Evolutionary conservation across 164 flowering plant genomes (phyloP).

Genomic region (Santalum album): DNA sequence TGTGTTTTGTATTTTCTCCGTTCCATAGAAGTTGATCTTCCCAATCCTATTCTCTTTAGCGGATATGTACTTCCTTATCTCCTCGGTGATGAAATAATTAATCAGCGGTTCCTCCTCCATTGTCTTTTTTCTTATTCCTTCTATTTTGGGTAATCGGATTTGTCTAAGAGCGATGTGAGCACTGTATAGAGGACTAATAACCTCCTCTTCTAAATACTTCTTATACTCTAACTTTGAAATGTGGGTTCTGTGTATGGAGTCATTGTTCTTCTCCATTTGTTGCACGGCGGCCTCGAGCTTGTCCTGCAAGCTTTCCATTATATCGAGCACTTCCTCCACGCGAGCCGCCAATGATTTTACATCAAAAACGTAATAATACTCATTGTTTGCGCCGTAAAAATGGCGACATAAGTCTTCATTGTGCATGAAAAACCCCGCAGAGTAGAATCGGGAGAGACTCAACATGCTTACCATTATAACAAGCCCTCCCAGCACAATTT

Average conservation of each 20-base stretch:
- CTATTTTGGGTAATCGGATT: conserved; percentile 55
- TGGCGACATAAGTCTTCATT: conserved; percentile 65
- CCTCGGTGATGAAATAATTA: conserved; percentile 57
- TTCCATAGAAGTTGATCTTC: conserved; percentile 57
- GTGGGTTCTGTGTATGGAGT: conserved; percentile 11
- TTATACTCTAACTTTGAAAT: conserved; percentile 43
- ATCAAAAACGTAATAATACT: conserved; percentile 36
- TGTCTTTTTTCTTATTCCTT: conserved; percentile 21
- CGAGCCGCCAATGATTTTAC: conserved; percentile 44
- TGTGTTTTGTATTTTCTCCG: conserved; percentile 48
- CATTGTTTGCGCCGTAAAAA: conserved; percentile 36
- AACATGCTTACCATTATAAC: conserved; percentile 58
- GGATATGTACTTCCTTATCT: conserved; percentile 81
- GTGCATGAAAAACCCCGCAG: conserved; percentile 63
- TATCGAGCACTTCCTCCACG: conserved; percentile 52
- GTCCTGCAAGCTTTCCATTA: conserved; percentile 58
- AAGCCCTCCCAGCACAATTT: conserved; percentile 59
- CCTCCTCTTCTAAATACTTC: conserved; percentile 59
- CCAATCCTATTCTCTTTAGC: conserved; percentile 58
- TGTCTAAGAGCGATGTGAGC: conserved; percentile 77
- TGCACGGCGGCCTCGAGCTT: conserved; percentile 54
- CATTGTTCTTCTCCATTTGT: conserved; percentile 45
- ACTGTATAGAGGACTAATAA: conserved; percentile 63
- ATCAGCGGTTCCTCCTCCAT: conserved; percentile 68
- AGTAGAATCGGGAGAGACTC: conserved; percentile 55